Conservation (phyloP, 2,329 filamentous ascomycete genomes). For the Claviceps sp. region DNA sequence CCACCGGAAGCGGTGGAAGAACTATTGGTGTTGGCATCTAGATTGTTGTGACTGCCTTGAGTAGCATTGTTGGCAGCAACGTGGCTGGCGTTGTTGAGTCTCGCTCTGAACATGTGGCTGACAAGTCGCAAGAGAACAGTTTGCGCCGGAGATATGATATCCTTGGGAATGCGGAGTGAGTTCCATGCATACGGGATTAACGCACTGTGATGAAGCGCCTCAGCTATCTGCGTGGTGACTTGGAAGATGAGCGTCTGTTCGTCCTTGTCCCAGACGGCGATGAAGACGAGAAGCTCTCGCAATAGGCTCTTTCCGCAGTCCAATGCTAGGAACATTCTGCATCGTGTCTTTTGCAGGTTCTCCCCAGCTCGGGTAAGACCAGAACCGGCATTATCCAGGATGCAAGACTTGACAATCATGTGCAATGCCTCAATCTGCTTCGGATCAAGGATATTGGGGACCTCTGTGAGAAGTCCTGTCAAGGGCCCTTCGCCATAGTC, state of each 20-base stretch:
- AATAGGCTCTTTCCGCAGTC: slow-evolving; percentile 84
- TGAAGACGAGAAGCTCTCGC: slow-evolving; percentile 85
- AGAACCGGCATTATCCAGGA: slow-evolving; percentile 68
- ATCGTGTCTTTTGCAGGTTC: slow-evolving; percentile 81
- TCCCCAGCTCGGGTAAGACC: slow-evolving; percentile 53
- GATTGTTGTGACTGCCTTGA: slow-evolving; percentile 20
- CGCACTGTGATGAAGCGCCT: slow-evolving; percentile 79
- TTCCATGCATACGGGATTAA: slow-evolving; percentile 88
- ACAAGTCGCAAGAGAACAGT: slow-evolving; percentile 84
- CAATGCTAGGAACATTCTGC: slow-evolving; percentile 76
- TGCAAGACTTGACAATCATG: slow-evolving; percentile 94
- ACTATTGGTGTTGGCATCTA: slow-evolving; percentile 7
- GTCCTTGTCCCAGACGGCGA: slow-evolving; percentile 90
- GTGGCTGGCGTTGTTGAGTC: slow-evolving; percentile 23
- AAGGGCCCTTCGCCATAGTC: slow-evolving; percentile 68
- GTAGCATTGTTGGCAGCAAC: slow-evolving; percentile 13
- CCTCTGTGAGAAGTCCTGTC: slow-evolving; percentile 78
- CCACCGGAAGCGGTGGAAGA: slow-evolving; percentile 6
- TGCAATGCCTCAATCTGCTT: slow-evolving; percentile 92
- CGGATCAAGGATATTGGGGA: slow-evolving; percentile 85
- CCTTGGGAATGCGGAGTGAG: slow-evolving; percentile 80
- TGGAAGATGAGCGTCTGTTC: slow-evolving; percentile 93
- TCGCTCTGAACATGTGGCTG: slow-evolving; percentile 68
- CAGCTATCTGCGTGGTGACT: slow-evolving; percentile 90
- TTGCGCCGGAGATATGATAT: slow-evolving; percentile 91